Percentiles rank a stretch among this genome's conserved stretches.
Evolutionary conservation across 352 stramenopile species (phyloP).

Genomic region (Paralagenidium karlingii): DNA sequence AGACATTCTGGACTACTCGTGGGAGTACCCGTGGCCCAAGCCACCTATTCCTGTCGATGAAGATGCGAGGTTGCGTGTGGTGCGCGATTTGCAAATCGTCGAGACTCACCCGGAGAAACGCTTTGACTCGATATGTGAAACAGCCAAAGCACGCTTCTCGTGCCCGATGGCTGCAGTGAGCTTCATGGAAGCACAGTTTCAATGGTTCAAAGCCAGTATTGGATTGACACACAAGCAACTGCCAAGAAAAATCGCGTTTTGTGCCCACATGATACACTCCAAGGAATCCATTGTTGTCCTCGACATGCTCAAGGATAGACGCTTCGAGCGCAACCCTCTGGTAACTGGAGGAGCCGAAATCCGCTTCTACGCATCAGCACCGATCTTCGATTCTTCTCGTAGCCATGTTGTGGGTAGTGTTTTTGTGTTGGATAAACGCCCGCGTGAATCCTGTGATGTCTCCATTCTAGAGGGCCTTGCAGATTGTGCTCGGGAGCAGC

Average conservation of each 20-base stretch:
- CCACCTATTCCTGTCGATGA: conserved; percentile 44
- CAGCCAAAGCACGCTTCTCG: conserved; percentile 43
- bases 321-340: conserved; percentile 79
- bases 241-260: conserved; percentile 52
- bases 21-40: conserved; percentile 60
- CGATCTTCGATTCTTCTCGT: conserved; percentile 41
- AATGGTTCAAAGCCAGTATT: conserved; percentile 69
- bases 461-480: conserved; percentile 55
- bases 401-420: conserved; percentile 55
- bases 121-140: conserved; percentile 71
- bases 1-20: conserved; percentile 13
- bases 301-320: conserved; percentile 67
- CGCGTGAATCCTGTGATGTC: conserved; percentile 54
- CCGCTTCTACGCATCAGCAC: conserved; percentile 85
- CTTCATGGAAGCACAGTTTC: conserved; percentile 38
- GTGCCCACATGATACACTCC: conserved; percentile 31
- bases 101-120: conserved; percentile 41
- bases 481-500: conserved; percentile 37
- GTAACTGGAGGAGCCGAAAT: conserved; percentile 83
- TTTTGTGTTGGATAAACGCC: conserved; percentile 73
- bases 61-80: conserved; percentile 26
- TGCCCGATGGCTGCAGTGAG: conserved; percentile 65
- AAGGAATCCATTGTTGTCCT: conserved; percentile 54
- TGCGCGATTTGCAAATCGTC: conserved; percentile 40
- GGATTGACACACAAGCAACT: conserved; percentile 49